Evolutionary conservation across 768 basidiomycete species (phyloP), one percentile per base, ranked within the genome.

Genomic region (Serendipita vermifera): DNA sequence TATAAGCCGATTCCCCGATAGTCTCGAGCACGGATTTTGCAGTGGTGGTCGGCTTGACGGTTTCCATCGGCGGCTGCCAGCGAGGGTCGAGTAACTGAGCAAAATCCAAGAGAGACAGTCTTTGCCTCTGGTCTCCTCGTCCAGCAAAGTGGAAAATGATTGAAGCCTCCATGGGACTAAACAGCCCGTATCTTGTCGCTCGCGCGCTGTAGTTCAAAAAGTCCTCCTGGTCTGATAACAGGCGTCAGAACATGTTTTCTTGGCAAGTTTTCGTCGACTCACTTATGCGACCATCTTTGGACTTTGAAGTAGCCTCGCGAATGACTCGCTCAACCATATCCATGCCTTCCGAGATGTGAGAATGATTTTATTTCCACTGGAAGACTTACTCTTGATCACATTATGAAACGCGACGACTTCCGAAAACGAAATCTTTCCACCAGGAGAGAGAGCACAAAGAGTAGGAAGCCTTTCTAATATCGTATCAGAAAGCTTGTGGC

Each of bases 61-160:
- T 57, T 32, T 80, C 80, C 38, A 80, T 74, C 3, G 88, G 87
- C 3, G 83, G 75, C 60, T 74, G 75, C 90, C 91, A 93, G 60
- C 82, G 82, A 14, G 93, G 88, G 66, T 98, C 93, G 55, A 98
- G 71, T 22, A 98, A 70, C 64, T 93, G 89, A 17, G 83, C 89
- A 69, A 99, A 99, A 68, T 99, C 96, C 39, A 87, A 70, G 35
- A 94, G 70, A 7, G 90, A 79, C 54, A 99, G 77, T 20, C 91
- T 78, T 63, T 83, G 80, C 43, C 73, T 72, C 2, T 73, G 71
- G 40, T 75, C 72, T 13, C 92, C 93, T 43, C 91, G 80, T 11
- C 87, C 83, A 26, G 92, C 92, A 71, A 97, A 98, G 69, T 99
- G 94, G 73, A 97, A 99, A 64, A 99, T 83, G 64, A 98, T 96